Evolutionary conservation across 2,329 filamentous ascomycete species (phyloP), one percentile per base, ranked within the genome.

Genomic region (Didymellaceae sp.): DNA sequence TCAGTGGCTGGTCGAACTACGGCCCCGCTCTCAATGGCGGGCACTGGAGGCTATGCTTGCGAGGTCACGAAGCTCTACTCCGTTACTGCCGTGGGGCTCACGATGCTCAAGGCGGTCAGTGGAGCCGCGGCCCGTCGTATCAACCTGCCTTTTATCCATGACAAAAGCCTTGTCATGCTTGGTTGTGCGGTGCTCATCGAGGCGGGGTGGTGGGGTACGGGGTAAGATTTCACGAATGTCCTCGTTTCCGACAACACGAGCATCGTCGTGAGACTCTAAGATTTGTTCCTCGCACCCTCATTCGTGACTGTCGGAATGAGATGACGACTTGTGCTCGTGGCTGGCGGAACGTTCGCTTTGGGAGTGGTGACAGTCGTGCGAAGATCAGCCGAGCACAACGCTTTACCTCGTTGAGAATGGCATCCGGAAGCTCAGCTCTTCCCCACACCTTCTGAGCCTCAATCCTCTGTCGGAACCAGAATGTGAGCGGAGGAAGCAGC

Each of bases 81-180:
- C 45, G 45, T 57, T 71, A 69, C 68, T 72, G 68, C 67, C 54
- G 43, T 43, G 48, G 57, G 49, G 48, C 54, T 54, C 49, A 60
- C 55, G 41, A 57, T 57, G 57, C 51, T 42, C 39, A 54, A 55
- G 67, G 70, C 70, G 70, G 68, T 72, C 63, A 71, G 54, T 71
- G 70, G 70, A 52, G 52, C 47, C 22, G 44, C 70, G 70, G 70
- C 58, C 70, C 70, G 70, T 62, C 62, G 61, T 63, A 66, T 68
- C 68, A 64, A 63, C 58, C 63, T 71, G 60, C 63, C 60, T 44
- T 61, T 68, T 61, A 59, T 52, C 58, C 62, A 49, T 42, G 32
- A 39, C 31, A 32, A 45, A 28, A 44, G 46, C 37, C 49, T 46
- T 32, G 20, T 53, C 45, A 34, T 44, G 41, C 38, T 50, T 47